Conservation (phyloP, 495 filamentous ascomycete species). For the Hypoxylon rickii region DNA sequence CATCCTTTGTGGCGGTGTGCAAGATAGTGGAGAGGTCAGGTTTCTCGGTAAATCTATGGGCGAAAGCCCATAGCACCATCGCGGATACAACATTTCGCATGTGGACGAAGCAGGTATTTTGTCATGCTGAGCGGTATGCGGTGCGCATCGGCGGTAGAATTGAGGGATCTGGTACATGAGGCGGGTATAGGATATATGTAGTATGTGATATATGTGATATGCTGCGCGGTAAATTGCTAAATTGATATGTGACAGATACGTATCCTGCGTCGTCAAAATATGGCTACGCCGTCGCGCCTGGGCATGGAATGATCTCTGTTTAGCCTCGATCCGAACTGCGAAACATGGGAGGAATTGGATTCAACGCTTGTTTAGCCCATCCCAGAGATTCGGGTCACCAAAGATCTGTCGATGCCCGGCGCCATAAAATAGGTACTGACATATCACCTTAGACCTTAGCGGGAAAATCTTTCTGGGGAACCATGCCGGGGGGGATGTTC, state of each 20-base stretch:
- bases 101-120: background rate
- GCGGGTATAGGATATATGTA: no score
- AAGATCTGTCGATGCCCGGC: slow-evolving; percentile 39
- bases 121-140: background rate
- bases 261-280: slow-evolving; percentile 29
- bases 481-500: slow-evolving; percentile 23
- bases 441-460: slow-evolving; percentile 37
- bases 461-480: slow-evolving; percentile 44
- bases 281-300: slow-evolving; percentile 30
- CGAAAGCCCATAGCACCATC: background rate
- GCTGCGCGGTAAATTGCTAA: background rate
- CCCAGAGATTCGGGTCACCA: slow-evolving; percentile 40
- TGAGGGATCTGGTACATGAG: no score
- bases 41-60: slow-evolving; percentile 9
- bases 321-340: slow-evolving; percentile 36
- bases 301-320: slow-evolving; percentile 35
- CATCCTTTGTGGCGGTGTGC: slow-evolving; percentile 42
- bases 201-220: no score
- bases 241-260: slow-evolving; percentile 6
- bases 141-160: no score
- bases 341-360: slow-evolving; percentile 37
- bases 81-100: background rate
- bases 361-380: slow-evolving; percentile 43
- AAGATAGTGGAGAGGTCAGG: slow-evolving; percentile 33
- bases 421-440: slow-evolving; percentile 36